Base-by-base conservation (phyloP, 2,329 filamentous ascomycete genomes). In the Colletotrichum endophyticum region DNA sequence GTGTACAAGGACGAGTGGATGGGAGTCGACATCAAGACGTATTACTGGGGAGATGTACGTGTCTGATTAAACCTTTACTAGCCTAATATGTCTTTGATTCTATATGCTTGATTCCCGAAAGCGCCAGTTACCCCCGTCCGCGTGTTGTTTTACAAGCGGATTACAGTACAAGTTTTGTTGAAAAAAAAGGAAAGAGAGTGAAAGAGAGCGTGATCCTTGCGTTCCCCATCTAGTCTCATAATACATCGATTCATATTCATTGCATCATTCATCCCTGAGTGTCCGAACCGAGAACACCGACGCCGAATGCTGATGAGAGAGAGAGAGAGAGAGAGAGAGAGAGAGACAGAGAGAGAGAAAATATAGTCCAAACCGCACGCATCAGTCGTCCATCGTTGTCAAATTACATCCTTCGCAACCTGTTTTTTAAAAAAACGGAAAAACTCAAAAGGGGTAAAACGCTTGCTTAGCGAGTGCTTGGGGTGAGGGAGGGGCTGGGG, bases 11-110 rank as follows among this genome's bases (percentile, higher is more conserved):
- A 92, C 81, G 82, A 87, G 8, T 90, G 86, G 77, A 30, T 83
- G 66, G 89, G 88, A 3, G 72, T 90, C 44, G 85, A 89, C 63
- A 90, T 91, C 66, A 88, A 84, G 77, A 91, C 90, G 28, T 92
- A 89, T 79, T 92, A 91, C 77, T 92, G 90, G 90, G 85, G 86
- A 0, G 82, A 76, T 73, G 44, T 67, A 63, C 61, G 66, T 67
- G 63, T 77, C 28, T 77, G 68, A 77, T 68, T 70, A 70, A 74
- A 64, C 70, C 44, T 53, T 74, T 64, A 39, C 64, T 74, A 70
- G 62, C 28, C 25, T 16, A 27, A 44, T n/a, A 19, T 75, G 39
- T 53, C 70, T 27, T 36, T 75, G 57, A 62, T 71, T 53, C 62
- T 68, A 70, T 62, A 75, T 70, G 53, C 34, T 34, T n/a, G 53